These are phyloP conservation scores for Fusarium mundagurra DNA, from an alignment of 2,329 filamentous ascomycete species.

Conservation along the genomic window DNA sequence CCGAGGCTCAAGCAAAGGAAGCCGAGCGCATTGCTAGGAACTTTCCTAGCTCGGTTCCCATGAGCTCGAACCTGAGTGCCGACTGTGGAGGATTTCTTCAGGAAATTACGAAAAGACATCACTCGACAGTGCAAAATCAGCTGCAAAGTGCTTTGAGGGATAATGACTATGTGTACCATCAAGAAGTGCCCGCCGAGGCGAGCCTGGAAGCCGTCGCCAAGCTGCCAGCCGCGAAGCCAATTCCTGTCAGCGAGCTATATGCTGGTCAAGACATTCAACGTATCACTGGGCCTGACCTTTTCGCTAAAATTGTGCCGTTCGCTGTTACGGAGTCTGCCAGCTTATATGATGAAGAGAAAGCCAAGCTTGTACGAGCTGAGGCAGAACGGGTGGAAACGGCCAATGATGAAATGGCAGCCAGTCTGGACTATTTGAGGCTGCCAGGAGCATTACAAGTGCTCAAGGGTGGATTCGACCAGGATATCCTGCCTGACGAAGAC, in stretches of 20 bases:
- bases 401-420: slow-evolving; percentile 95
- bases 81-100: slow-evolving; percentile 79
- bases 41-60: slow-evolving; percentile 82
- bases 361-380: slow-evolving; percentile 92
- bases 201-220: slow-evolving; percentile 85
- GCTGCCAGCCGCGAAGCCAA: slow-evolving; percentile 93
- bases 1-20: slow-evolving; percentile 81
- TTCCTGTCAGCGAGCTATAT: slow-evolving; percentile 95
- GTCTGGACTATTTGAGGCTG: slow-evolving; percentile 90
- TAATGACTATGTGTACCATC: slow-evolving; percentile 98
- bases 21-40: slow-evolving; percentile 79
- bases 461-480: slow-evolving; percentile 92
- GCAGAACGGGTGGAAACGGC: slow-evolving; percentile 92
- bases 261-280: slow-evolving; percentile 96
- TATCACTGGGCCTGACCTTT: slow-evolving; percentile 96
- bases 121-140: slow-evolving; percentile 82
- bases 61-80: slow-evolving; percentile 83
- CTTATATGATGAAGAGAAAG: slow-evolving; percentile 98
- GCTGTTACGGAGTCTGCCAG: slow-evolving; percentile 96
- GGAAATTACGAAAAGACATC: slow-evolving; percentile 87
- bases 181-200: slow-evolving; percentile 87
- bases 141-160: slow-evolving; percentile 82
- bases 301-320: slow-evolving; percentile 95
- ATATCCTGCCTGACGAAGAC: slow-evolving; percentile 87
- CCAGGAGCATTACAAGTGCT: slow-evolving; percentile 89